A percentile compares a stretch with the other conserved stretches of the same genome.
phyloP scores from a whole-genome alignment of 2,329 filamentous ascomycete genomes.

The Penicillium sp. region DNA sequence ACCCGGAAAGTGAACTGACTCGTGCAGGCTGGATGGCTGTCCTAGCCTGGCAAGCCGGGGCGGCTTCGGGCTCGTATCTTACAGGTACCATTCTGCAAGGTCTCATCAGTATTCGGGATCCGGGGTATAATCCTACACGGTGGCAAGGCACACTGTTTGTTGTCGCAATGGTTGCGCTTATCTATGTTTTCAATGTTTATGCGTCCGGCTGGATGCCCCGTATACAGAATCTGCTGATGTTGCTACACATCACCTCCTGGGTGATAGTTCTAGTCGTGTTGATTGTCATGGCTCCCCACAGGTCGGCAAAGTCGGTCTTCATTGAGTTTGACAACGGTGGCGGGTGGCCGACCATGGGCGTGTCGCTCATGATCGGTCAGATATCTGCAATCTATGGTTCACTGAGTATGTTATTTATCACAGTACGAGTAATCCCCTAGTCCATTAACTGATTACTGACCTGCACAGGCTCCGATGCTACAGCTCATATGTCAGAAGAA shows the following conservation, averaged over 20 bases:
- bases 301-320: constrained; percentile 29
- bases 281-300: constrained; percentile 30
- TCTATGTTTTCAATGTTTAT: constrained; percentile 40
- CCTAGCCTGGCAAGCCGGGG: constrained; percentile 49
- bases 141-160: constrained; percentile 51
- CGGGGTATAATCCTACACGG: constrained; percentile 36
- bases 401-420: constrained; percentile 19
- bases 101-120: constrained; percentile 39
- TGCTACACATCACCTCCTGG: constrained; percentile 37
- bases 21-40: constrained; percentile 46
- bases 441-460: not conserved
- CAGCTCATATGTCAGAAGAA: constrained; percentile 44
- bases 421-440: no score
- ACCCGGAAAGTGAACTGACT: not conserved
- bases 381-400: constrained; percentile 30
- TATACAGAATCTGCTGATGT: constrained; percentile 35
- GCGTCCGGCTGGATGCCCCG: constrained; percentile 30
- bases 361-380: constrained; percentile 35
- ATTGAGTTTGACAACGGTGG: constrained; percentile 34
- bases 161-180: constrained; percentile 42
- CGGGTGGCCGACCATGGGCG: constrained; percentile 33
- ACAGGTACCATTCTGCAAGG: constrained; percentile 47
- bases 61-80: constrained; percentile 46
- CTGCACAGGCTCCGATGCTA: constrained; percentile 26
- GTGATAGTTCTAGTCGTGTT: constrained; percentile 28